Percentiles rank a stretch among this genome's conserved stretches.
Conservation (phyloP, 805 yeast genomes). For the Candida railenensis region DNA sequence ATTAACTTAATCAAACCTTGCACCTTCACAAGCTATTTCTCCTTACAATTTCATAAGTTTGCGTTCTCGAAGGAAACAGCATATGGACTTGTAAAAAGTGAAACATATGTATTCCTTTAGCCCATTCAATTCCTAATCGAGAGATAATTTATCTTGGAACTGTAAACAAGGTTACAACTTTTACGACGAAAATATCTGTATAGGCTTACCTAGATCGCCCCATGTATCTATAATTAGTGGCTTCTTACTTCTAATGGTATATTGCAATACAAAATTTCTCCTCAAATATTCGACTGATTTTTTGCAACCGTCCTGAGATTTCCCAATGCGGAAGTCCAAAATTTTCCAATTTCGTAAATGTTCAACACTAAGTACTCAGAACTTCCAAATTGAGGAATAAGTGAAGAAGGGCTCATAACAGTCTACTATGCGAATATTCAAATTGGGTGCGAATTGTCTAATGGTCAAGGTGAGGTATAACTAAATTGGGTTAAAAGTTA, state of each 20-base stretch:
- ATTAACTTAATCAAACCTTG: too few relatives aligned
- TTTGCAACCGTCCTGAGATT: neutral
- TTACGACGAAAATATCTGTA: neutral
- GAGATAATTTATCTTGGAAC: neutral
- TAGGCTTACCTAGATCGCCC: neutral
- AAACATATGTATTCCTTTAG: neutral
- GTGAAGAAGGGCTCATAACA: neutral
- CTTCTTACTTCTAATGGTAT: neutral
- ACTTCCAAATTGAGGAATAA: neutral
- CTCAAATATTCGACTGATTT: neutral
- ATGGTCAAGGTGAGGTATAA: neutral
- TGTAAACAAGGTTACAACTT: neutral
- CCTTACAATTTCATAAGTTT: neutral
- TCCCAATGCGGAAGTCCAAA: neutral
- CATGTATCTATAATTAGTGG: neutral
- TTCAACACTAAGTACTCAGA: neutral
- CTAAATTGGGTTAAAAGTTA: slow-evolving; percentile 1
- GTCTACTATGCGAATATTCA: neutral
- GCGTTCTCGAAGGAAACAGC: neutral
- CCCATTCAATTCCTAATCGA: neutral
- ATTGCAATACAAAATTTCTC: neutral
- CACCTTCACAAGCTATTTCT: neutral
- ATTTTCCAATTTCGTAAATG: neutral
- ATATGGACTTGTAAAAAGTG: neutral
- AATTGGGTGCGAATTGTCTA: neutral